phyloP scores from a whole-genome alignment of 108 stramenopile species.

The Cyclotella sp. region DNA sequence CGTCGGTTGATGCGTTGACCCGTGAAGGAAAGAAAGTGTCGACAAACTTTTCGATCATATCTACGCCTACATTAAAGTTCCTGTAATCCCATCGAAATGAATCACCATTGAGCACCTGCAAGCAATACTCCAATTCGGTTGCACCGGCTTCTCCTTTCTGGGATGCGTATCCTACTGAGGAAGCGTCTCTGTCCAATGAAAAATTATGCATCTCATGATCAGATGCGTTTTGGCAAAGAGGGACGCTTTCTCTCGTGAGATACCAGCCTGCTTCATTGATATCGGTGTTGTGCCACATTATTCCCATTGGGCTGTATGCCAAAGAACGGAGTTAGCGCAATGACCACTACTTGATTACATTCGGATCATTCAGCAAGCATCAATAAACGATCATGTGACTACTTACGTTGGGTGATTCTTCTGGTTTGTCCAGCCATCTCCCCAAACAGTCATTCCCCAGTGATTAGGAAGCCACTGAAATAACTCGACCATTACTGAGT shows the following conservation, averaged over 20 bases:
- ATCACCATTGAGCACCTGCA: not conserved
- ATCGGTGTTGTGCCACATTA: conserved; percentile 25
- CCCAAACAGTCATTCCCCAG: conserved; percentile 11
- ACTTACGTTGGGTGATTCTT: conserved; percentile 28
- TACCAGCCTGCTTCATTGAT: conserved; percentile 14
- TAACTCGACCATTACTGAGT: conserved; percentile 43
- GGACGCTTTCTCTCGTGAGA: conserved; percentile 7
- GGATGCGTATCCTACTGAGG: not conserved
- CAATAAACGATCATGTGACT: not conserved
- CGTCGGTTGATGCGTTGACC: not conserved
- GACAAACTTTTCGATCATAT: conserved; percentile 13
- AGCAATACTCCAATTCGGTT: conserved; percentile 22
- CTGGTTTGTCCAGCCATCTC: conserved; percentile 18
- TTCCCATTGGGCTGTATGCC: conserved; percentile 15
- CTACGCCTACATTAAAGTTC: conserved; percentile 13
- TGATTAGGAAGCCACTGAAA: conserved; percentile 40
- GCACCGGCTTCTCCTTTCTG: not conserved
- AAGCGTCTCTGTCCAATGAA: not conserved
- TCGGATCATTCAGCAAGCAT: not conserved
- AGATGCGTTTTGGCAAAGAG: conserved; percentile 7
- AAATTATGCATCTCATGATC: conserved; percentile 17
- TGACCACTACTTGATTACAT: not conserved
- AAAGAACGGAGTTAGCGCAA: not conserved
- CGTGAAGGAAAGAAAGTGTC: conserved; percentile 5
- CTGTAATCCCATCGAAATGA: conserved; percentile 9